A percentile compares a stretch with the other conserved stretches of the same genome.
phyloP scores from a whole-genome alignment of 768 basidiomycete genomes.

The Piloderma croceum region DNA sequence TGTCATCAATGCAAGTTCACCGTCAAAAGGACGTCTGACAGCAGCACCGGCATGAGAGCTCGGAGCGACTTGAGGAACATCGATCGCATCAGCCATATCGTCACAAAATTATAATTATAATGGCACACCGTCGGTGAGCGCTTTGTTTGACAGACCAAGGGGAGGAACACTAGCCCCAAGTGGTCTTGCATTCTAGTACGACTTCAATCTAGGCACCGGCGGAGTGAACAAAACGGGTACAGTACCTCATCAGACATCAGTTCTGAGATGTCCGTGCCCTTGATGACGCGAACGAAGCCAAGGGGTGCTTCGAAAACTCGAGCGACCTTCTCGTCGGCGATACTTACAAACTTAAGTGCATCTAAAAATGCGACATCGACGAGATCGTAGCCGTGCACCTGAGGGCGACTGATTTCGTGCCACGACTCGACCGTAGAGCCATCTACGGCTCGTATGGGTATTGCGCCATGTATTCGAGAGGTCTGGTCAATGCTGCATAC shows the following conservation, averaged over 20 bases:
- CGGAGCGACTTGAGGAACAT: not conserved
- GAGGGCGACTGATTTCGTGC: constrained; percentile 90
- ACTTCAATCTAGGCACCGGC: constrained; percentile 3
- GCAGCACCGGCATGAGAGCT: constrained; percentile 5
- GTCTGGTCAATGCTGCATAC: constrained; percentile 78
- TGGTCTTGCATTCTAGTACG: constrained; percentile 55
- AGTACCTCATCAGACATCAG: constrained; percentile 48
- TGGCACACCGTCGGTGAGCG: constrained; percentile 59
- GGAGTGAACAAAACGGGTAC: not conserved
- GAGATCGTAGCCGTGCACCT: constrained; percentile 95
- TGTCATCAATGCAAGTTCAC: constrained; percentile 80
- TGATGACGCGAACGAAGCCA: constrained; percentile 65
- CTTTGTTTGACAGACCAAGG: constrained; percentile 91
- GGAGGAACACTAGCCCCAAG: constrained; percentile 87
- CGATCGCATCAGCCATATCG: constrained; percentile 1
- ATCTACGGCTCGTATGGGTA: constrained; percentile 20
- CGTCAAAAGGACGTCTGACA: constrained; percentile 71
- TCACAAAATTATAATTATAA: constrained; percentile 1
- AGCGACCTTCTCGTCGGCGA: constrained; percentile 94
- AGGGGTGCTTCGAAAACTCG: constrained; percentile 90
- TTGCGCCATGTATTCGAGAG: constrained; percentile 76
- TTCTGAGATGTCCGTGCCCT: constrained; percentile 42
- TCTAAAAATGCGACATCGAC: constrained; percentile 73
- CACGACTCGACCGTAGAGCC: constrained; percentile 36
- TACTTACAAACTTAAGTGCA: constrained; percentile 76